Percentiles rank a stretch among this genome's conserved stretches.
These are phyloP conservation scores for Phialophora expanda DNA, from an alignment of 2,329 filamentous ascomycete genomes.

Conservation along the genomic window DNA sequence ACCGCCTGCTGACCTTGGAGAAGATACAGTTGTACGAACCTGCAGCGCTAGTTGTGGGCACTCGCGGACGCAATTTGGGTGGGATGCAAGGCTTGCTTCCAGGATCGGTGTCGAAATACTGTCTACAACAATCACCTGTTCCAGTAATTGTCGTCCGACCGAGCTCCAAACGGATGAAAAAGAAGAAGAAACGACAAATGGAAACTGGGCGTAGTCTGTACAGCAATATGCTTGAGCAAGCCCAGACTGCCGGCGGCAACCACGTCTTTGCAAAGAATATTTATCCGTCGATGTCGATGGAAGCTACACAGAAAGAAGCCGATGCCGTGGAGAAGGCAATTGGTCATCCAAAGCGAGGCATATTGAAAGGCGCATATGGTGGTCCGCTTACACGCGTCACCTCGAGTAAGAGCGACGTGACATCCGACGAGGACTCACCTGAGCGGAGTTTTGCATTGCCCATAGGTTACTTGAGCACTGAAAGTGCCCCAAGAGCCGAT, in stretches of 20 bases:
- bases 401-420: conserved; percentile 32
- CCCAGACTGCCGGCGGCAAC: conserved; percentile 56
- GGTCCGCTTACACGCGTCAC: conserved; percentile 35
- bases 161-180: conserved; percentile 84
- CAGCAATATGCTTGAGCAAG: conserved; percentile 74
- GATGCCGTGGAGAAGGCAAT: conserved; percentile 58
- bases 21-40: conserved; percentile 92
- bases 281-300: conserved; percentile 28
- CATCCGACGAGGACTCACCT: conserved; percentile 36
- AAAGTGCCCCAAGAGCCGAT: conserved; percentile 35
- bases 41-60: conserved; percentile 88
- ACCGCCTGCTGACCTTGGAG: conserved; percentile 28
- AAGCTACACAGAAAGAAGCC: conserved; percentile 55
- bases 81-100: conserved; percentile 85
- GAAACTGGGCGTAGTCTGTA: conserved; percentile 79
- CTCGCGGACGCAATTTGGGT: conserved; percentile 79
- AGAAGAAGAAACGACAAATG: conserved; percentile 81
- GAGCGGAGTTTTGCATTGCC: conserved; percentile 37
- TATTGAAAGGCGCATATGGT: conserved; percentile 38
- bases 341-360: conserved; percentile 46
- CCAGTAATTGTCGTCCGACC: conserved; percentile 92
- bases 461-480: conserved; percentile 38
- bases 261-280: conserved; percentile 56
- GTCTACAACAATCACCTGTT: conserved; percentile 88
- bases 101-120: conserved; percentile 92